Conservation (phyloP, 306 rosid genomes). For the Prunus mira region DNA sequence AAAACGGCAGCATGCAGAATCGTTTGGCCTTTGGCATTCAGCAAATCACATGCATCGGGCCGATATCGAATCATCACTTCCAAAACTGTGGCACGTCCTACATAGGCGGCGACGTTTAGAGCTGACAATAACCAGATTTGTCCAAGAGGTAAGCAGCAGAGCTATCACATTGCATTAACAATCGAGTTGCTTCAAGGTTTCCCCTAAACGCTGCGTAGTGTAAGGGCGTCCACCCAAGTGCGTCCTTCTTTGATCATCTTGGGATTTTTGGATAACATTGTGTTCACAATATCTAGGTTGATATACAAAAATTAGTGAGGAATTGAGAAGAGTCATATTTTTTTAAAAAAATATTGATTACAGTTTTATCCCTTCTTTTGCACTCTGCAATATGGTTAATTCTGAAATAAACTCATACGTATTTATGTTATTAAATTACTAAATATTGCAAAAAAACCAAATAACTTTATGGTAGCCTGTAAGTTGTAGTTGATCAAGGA, state of each 20-base stretch:
- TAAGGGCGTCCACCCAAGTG: slow-evolving; percentile 16
- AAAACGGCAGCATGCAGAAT: slow-evolving; percentile 8
- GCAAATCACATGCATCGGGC: slow-evolving; percentile 15
- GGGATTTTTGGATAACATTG: background rate
- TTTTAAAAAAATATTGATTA: too few relatives aligned
- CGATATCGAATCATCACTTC: background rate
- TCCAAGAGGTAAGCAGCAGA: background rate
- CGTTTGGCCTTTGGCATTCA: background rate
- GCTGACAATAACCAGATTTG: slow-evolving; percentile 14
- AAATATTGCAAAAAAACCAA: too few relatives aligned
- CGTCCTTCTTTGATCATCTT: background rate
- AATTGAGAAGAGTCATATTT: too few relatives aligned
- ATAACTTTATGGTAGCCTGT: too few relatives aligned
- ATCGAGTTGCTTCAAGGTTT: background rate
- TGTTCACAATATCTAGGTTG: background rate
- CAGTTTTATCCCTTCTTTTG: too few relatives aligned
- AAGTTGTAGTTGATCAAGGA: too few relatives aligned
- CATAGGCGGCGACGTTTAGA: background rate
- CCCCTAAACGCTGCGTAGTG: slow-evolving; percentile 19
- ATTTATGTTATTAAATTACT: too few relatives aligned
- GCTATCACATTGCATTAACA: background rate
- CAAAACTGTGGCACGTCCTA: background rate
- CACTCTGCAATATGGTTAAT: too few relatives aligned
- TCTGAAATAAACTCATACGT: too few relatives aligned
- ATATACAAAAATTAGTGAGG: background rate